phyloP scores from a whole-genome alignment of 2,329 filamentous ascomycete species.

The Xylaria sp. region DNA sequence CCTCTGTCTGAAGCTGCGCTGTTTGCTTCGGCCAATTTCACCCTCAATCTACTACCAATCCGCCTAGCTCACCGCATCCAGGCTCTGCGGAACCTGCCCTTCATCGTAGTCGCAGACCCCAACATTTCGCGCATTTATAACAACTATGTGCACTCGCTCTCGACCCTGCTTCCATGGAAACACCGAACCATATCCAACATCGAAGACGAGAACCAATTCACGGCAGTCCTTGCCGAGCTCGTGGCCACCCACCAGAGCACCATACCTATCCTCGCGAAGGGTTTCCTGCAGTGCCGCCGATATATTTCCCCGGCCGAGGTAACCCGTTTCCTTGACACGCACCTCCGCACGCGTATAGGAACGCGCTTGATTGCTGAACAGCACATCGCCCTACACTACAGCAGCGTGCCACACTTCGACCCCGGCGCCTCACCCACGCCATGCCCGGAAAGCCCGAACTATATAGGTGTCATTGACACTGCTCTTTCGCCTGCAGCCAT shows the following conservation, averaged over 20 bases:
- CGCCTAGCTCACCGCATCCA: conserved; percentile 95
- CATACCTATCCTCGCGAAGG: conserved; percentile 89
- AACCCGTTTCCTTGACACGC: conserved; percentile 92
- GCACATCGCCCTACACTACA: conserved; percentile 88
- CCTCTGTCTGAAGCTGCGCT: conserved; percentile 84
- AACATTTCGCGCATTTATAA: conserved; percentile 94
- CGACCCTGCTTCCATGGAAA: conserved; percentile 86
- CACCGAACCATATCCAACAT: conserved; percentile 75
- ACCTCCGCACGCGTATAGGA: conserved; percentile 92
- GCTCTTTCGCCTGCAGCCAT: conserved; percentile 83
- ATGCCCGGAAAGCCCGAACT: conserved; percentile 68
- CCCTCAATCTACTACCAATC: conserved; percentile 88
- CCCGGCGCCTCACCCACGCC: conserved; percentile 62
- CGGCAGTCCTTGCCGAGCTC: conserved; percentile 92
- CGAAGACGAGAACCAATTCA: conserved; percentile 91
- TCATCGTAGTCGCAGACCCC: conserved; percentile 98
- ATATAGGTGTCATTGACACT: conserved; percentile 96
- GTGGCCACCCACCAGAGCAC: conserved; percentile 95
- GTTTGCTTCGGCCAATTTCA: conserved; percentile 93
- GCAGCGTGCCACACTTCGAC: conserved; percentile 75
- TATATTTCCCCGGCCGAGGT: conserved; percentile 87
- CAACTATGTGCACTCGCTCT: conserved; percentile 94
- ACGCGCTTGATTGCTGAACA: conserved; percentile 95
- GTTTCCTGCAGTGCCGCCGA: conserved; percentile 91
- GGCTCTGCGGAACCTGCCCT: conserved; percentile 91